These are phyloP conservation scores for Apiospora marii DNA, from an alignment of 2,329 filamentous ascomycete genomes.

Conservation along the genomic window DNA sequence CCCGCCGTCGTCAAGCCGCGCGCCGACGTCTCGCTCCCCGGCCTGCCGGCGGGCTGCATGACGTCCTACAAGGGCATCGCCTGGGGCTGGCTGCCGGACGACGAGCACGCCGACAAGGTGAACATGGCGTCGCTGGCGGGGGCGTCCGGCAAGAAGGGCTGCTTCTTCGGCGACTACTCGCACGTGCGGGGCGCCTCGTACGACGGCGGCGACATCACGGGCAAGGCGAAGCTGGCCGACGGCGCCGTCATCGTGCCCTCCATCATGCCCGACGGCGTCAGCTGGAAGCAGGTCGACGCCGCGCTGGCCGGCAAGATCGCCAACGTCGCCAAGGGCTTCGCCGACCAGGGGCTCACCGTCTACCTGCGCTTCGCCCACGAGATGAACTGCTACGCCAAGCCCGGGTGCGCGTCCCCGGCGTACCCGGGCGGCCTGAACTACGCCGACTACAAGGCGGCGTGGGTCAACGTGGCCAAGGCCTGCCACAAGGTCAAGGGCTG, in stretches of 20 bases:
- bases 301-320: slow-evolving; percentile 29
- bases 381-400: slow-evolving; percentile 34
- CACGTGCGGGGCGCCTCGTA: slow-evolving; percentile 34
- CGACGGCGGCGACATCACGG: slow-evolving; percentile 33
- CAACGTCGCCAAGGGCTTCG: slow-evolving; percentile 29
- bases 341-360: slow-evolving; percentile 29
- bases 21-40: slow-evolving; percentile 11
- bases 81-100: slow-evolving; percentile 37
- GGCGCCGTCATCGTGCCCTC: slow-evolving; percentile 36
- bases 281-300: slow-evolving; percentile 28
- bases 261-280: slow-evolving; percentile 35
- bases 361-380: slow-evolving; percentile 35
- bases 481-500: slow-evolving; percentile 28
- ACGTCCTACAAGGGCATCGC: slow-evolving; percentile 32
- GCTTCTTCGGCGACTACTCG: slow-evolving; percentile 35
- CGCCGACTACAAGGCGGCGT: slow-evolving; percentile 30
- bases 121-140: slow-evolving; percentile 29
- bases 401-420: slow-evolving; percentile 25
- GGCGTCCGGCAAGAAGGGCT: slow-evolving; percentile 29
- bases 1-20: not conserved
- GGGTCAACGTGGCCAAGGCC: slow-evolving; percentile 29
- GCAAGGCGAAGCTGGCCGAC: slow-evolving; percentile 29
- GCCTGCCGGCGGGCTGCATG: slow-evolving; percentile 22
- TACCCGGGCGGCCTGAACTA: slow-evolving; percentile 29
- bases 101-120: slow-evolving; percentile 26